Conservation (phyloP, 2,329 filamentous ascomycete species). For the Corniculantispora saksenae region DNA sequence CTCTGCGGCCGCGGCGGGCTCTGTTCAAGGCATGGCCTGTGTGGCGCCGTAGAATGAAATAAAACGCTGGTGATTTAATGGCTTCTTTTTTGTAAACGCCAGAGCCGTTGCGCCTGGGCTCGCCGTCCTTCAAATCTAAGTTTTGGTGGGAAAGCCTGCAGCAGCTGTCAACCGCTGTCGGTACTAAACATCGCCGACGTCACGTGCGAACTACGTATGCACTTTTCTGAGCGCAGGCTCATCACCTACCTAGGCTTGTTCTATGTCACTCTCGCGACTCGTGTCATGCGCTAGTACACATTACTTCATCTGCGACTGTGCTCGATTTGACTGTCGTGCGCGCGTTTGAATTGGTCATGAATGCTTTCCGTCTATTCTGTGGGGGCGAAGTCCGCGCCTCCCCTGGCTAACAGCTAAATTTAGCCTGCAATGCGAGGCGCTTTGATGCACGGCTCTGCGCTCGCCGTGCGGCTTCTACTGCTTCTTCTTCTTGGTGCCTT, state of each 20-base stretch:
- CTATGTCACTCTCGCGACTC: neutral
- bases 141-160: conserved; percentile 1
- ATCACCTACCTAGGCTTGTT: neutral
- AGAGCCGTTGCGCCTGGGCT: conserved; percentile 1
- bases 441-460: neutral
- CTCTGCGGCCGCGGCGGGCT: conserved; percentile 8
- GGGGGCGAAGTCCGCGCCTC: conserved; percentile 1
- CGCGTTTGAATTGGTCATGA: neutral
- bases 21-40: conserved; percentile 18
- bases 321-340: neutral
- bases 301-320: neutral
- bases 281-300: neutral
- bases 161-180: conserved; percentile 3
- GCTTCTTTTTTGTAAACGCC: neutral
- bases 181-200: conserved; percentile 15
- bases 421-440: neutral
- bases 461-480: conserved; percentile 20
- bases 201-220: conserved; percentile 15
- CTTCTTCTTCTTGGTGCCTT: conserved; percentile 26
- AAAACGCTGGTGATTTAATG: neutral
- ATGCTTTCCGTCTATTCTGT: conserved; percentile 2
- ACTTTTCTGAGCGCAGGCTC: neutral
- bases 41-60: neutral
- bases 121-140: neutral
- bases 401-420: neutral